Evolutionary conservation across 495 filamentous ascomycete genomes (phyloP).

Genomic region (Tuber magnatum): DNA sequence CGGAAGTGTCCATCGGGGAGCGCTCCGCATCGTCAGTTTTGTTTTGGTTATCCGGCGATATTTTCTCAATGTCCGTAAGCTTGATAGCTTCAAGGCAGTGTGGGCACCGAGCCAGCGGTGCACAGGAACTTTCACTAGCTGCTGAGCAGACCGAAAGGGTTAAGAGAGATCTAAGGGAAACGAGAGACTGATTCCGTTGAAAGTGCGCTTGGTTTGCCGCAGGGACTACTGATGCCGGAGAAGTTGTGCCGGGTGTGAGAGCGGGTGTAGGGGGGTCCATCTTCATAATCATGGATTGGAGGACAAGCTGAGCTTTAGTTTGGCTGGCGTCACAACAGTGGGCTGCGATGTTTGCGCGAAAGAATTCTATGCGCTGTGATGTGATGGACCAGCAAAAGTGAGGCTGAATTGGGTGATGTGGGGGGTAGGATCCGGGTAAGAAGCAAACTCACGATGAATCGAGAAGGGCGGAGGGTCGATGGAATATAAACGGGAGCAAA

Average conservation of each 20-base stretch:
- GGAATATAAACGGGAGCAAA: conserved; percentile 10
- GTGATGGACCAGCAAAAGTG: background rate
- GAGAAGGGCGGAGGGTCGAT: background rate
- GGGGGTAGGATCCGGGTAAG: conserved; percentile 6
- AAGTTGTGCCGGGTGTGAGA: conserved; percentile 21
- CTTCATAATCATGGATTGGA: conserved; percentile 7
- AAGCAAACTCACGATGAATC: background rate
- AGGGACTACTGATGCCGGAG: conserved; percentile 18
- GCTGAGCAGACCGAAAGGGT: conserved; percentile 27
- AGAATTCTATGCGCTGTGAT: background rate
- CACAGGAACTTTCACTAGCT: conserved; percentile 11
- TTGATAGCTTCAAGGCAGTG: conserved; percentile 20
- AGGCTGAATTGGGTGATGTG: background rate
- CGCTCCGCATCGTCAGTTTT: conserved; percentile 2
- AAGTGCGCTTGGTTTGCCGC: conserved; percentile 7
- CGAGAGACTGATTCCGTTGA: conserved; percentile 8
- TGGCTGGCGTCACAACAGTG: background rate
- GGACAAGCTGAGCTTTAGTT: background rate
- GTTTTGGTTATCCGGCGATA: background rate
- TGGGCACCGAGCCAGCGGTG: conserved; percentile 4
- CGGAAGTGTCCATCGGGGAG: conserved; percentile 6
- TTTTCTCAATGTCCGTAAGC: background rate
- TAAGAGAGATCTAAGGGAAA: conserved; percentile 26
- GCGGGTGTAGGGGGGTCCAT: conserved; percentile 22
- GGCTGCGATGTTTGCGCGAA: background rate